A percentile compares a stretch with the other conserved stretches of the same genome.
phyloP scores from a whole-genome alignment of 352 stramenopile genomes.

The Sclerospora graminicola region DNA sequence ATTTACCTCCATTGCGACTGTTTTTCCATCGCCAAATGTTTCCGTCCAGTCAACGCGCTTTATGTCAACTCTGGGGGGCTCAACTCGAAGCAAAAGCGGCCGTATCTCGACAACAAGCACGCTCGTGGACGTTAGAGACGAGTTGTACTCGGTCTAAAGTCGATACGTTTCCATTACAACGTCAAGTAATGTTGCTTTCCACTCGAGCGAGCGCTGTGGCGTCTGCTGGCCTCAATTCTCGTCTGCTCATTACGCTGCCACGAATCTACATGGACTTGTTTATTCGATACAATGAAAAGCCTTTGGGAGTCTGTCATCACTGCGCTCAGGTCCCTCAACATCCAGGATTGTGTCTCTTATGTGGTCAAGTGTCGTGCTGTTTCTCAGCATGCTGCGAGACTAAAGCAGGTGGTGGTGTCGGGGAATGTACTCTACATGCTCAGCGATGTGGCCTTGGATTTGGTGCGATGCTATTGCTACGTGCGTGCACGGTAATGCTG shows the following conservation, averaged over 20 bases:
- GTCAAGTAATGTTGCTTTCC: conserved; percentile 18
- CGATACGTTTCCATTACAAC: conserved; percentile 18
- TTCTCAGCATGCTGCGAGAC: conserved; percentile 62
- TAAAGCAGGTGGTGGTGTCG: conserved; percentile 35
- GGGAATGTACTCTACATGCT: conserved; percentile 68
- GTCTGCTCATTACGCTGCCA: conserved; percentile 37
- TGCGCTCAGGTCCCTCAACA: conserved; percentile 59
- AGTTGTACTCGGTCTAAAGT: conserved; percentile 3
- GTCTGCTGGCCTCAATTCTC: conserved; percentile 6
- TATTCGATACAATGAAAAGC: conserved; percentile 69
- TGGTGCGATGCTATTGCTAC: conserved; percentile 56
- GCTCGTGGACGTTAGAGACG: conserved; percentile 6
- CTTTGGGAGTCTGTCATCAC: conserved; percentile 34
- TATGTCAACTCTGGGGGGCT: conserved; percentile 66
- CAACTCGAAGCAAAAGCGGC: conserved; percentile 66
- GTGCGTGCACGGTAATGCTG: conserved; percentile 75
- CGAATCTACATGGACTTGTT: conserved; percentile 78
- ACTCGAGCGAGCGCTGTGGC: conserved; percentile 12
- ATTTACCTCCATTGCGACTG: conserved; percentile 52
- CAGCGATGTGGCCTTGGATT: conserved; percentile 51
- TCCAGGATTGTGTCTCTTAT: conserved; percentile 67
- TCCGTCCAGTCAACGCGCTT: conserved; percentile 33
- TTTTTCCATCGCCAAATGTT: conserved; percentile 65
- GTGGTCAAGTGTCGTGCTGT: conserved; percentile 64
- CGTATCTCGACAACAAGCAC: conserved; percentile 34